phyloP scores from a whole-genome alignment of 768 basidiomycete species.

The Pisolithus orientalis region DNA sequence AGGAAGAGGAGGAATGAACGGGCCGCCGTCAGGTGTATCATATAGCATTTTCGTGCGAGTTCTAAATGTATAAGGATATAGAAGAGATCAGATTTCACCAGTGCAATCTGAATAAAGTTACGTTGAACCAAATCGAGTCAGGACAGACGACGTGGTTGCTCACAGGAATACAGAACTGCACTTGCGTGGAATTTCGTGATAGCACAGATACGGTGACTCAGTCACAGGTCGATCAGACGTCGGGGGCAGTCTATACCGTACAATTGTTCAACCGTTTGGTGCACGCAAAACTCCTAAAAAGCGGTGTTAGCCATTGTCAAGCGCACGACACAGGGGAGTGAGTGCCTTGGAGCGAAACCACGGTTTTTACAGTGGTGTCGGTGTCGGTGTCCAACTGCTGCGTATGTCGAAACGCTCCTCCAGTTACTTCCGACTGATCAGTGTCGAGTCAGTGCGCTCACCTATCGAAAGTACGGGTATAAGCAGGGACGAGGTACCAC shows the following conservation, averaged over 20 bases:
- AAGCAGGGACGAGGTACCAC: slow-evolving; percentile 3
- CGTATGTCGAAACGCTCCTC: background rate
- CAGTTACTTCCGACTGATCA: background rate
- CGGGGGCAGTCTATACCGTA: background rate
- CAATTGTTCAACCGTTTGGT: background rate
- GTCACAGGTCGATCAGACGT: slow-evolving; percentile 2
- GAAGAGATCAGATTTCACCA: slow-evolving; percentile 16
- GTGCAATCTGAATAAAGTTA: slow-evolving; percentile 10
- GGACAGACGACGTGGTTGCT: slow-evolving; percentile 5
- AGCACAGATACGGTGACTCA: slow-evolving; percentile 11
- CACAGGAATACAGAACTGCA: slow-evolving; percentile 9
- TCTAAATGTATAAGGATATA: slow-evolving; percentile 18
- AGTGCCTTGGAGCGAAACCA: background rate
- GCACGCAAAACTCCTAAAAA: slow-evolving; percentile 5
- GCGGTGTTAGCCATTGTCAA: slow-evolving; percentile 6
- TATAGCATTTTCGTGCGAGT: slow-evolving; percentile 18
- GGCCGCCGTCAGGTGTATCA: slow-evolving; percentile 26
- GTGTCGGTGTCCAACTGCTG: background rate
- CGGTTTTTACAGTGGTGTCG: background rate
- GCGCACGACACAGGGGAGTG: background rate
- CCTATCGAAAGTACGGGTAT: background rate
- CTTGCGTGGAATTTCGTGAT: slow-evolving; percentile 2
- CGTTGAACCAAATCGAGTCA: slow-evolving; percentile 4
- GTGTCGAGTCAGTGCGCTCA: background rate
- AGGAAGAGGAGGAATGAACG: slow-evolving; percentile 33